These are phyloP conservation scores for Ganoderma lingzhi DNA, from an alignment of 1,284 basidiomycete species.

Conservation along the genomic window DNA sequence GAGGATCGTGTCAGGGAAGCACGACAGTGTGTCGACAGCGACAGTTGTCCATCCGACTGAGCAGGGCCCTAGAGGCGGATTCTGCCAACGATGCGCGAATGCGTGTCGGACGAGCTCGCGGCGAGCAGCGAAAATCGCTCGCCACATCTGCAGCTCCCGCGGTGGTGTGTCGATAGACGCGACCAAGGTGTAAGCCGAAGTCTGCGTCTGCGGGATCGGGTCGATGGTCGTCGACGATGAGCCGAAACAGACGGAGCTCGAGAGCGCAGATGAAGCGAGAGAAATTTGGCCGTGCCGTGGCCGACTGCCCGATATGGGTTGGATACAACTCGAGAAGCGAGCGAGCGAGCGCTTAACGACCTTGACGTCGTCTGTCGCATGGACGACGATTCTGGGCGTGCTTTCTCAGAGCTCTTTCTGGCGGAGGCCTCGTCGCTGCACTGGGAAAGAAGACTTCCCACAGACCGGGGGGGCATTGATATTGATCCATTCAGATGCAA, in stretches of 20 bases:
- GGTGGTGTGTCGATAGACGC: background rate
- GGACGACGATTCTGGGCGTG: constrained; percentile 2
- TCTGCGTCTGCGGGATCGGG: background rate
- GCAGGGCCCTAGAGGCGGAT: background rate
- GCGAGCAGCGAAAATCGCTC: constrained; percentile 2
- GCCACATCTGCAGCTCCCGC: background rate
- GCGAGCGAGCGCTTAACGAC: background rate
- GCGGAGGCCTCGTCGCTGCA: background rate
- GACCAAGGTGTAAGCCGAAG: background rate
- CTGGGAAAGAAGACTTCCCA: constrained; percentile 2
- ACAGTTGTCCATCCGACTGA: constrained; percentile 9
- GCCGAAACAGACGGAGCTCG: background rate
- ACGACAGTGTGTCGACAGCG: background rate
- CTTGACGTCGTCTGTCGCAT: constrained; percentile 1
- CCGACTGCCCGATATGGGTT: constrained; percentile 21
- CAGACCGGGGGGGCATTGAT: background rate
- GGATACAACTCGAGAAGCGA: constrained; percentile 18
- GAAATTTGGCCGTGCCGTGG: constrained; percentile 13
- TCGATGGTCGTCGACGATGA: background rate
- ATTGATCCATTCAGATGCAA: background rate
- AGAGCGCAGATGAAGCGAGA: background rate
- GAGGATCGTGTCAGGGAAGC: constrained; percentile 6
- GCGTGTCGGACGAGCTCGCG: background rate
- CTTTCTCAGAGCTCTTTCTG: background rate
- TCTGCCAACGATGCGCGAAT: constrained; percentile 3